Base-by-base conservation (phyloP, 2,329 filamentous ascomycete species). In the Diaporthe velutina region DNA sequence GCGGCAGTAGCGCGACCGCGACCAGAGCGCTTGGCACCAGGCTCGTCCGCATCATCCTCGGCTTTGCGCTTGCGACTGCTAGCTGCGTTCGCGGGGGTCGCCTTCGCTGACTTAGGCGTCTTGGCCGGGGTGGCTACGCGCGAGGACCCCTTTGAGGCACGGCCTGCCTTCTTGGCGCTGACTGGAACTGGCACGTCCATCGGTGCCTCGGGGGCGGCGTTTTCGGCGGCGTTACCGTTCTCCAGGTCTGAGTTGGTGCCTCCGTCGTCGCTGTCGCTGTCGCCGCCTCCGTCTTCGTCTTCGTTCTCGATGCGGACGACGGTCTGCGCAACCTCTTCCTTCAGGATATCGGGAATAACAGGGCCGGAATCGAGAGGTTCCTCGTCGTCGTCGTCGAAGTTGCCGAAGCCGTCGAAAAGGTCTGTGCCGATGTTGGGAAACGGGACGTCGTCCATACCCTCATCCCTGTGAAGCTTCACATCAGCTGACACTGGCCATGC, bases 91-190 rank as follows among this genome's bases (percentile, higher is more conserved):
- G 33, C 55, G n/a, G n/a, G n/a, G n/a, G n/a, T n/a, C 55, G 58
- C 50, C 50, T 71, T 74, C 19, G 33, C 55, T 4, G 73, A 45
- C 45, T 71, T 73, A 38, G 70, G 35, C 13, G 79, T 77, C 12
- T 70, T 76, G 17, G 77, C 76, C 3, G 76, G 70, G 1, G 78
- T 78, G 22, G 76, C 25, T 6, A 57, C 58, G 33, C 73, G 75
- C 52, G 75, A 72, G 22, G 64, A 15, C 17, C 54, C 33, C n/a
- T 50, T 70, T 15, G 79, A 78, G 3, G 79, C 70, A 22, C 78
- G 73, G 67, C 79, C 79, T 33, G 76, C 77, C 75, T 78, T 79
- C 71, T 79, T 79, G 15, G 76, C 28, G 22, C 76, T 72, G 17
- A 74, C 13, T 30, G 38, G 77, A 70, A 33, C 77, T 68, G 13